A percentile compares a stretch with the other conserved stretches of the same genome.
Evolutionary conservation across 352 stramenopile species (phyloP).

Genomic region (Phytophthora ohioensis): DNA sequence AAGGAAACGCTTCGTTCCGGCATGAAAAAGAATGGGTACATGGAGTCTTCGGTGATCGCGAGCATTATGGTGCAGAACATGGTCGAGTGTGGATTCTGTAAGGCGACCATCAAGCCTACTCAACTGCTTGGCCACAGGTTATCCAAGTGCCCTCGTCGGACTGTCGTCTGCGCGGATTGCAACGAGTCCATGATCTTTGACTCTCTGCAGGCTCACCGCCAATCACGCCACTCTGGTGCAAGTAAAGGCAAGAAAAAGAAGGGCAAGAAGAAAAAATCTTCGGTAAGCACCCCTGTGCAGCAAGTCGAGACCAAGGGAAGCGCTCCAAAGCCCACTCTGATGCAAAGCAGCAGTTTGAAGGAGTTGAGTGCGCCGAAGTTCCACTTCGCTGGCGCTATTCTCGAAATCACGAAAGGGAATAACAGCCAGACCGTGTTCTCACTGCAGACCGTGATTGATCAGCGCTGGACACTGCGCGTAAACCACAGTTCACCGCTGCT

Average conservation of each 20-base stretch:
- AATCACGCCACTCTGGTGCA: slow-evolving; percentile 19
- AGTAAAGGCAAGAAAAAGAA: slow-evolving; percentile 28
- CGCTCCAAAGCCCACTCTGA: background rate
- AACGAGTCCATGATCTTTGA: slow-evolving; percentile 42
- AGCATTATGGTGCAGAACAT: slow-evolving; percentile 32
- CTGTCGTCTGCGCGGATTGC: slow-evolving; percentile 37
- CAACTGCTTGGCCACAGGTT: slow-evolving; percentile 46
- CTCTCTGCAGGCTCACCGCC: slow-evolving; percentile 27
- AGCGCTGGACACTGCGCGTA: slow-evolving; percentile 40
- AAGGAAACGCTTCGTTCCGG: slow-evolving; percentile 36
- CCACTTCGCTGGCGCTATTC: slow-evolving; percentile 34
- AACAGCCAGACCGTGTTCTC: slow-evolving; percentile 35
- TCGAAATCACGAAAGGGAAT: slow-evolving; percentile 35
- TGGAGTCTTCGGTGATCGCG: slow-evolving; percentile 38
- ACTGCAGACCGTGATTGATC: slow-evolving; percentile 25
- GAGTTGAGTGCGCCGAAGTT: slow-evolving; percentile 32
- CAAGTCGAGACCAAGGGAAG: background rate
- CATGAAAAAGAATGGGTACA: slow-evolving; percentile 41
- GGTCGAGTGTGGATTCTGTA: slow-evolving; percentile 42
- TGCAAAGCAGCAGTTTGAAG: background rate
- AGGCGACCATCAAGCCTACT: slow-evolving; percentile 33
- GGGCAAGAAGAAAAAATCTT: slow-evolving; percentile 14
- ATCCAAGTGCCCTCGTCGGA: slow-evolving; percentile 41
- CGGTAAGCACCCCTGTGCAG: background rate
- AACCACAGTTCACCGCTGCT: slow-evolving; percentile 1